A percentile compares a stretch with the other conserved stretches of the same genome.
Evolutionary conservation across 371 early-diverging fungal species (phyloP).

Genomic region (Lichtheimia ramosa): DNA sequence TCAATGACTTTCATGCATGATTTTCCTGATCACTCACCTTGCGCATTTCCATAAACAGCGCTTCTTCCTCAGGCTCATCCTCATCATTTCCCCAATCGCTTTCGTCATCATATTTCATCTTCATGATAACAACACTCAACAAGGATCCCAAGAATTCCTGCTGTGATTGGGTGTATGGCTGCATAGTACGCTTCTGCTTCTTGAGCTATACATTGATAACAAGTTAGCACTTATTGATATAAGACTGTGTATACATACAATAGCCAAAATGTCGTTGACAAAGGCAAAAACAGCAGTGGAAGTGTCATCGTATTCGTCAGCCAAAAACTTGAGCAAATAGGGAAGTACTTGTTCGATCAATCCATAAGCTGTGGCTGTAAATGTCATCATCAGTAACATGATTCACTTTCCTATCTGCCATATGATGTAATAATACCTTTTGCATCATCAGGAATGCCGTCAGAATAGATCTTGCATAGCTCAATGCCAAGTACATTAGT

Average conservation of each 20-base stretch:
- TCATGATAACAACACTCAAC: conserved; percentile 73
- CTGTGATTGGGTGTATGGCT: conserved; percentile 62
- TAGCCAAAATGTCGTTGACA: conserved; percentile 65
- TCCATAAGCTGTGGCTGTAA: conserved; percentile 32
- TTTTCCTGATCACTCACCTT: conserved; percentile 49
- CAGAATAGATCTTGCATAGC: conserved; percentile 77
- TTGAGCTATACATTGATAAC: conserved; percentile 47
- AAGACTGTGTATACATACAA: conserved; percentile 41
- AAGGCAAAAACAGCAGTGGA: conserved; percentile 74
- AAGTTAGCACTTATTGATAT: neutral
- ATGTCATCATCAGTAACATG: neutral
- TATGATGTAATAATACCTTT: conserved; percentile 22
- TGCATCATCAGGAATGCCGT: conserved; percentile 43
- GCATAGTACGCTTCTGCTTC: conserved; percentile 65
- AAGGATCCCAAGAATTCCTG: conserved; percentile 69
- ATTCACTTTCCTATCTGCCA: neutral
- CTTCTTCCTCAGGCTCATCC: conserved; percentile 79
- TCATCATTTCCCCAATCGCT: conserved; percentile 75
- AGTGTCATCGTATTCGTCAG: conserved; percentile 83
- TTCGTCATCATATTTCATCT: conserved; percentile 90
- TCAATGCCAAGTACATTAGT: conserved; percentile 84
- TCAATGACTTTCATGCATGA: neutral
- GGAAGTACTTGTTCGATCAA: conserved; percentile 69
- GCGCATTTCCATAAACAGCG: conserved; percentile 74
- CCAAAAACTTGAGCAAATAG: conserved; percentile 68